Evolutionary conservation across 139 green algal genomes (phyloP).

Genomic region (Chlorella sp.): DNA sequence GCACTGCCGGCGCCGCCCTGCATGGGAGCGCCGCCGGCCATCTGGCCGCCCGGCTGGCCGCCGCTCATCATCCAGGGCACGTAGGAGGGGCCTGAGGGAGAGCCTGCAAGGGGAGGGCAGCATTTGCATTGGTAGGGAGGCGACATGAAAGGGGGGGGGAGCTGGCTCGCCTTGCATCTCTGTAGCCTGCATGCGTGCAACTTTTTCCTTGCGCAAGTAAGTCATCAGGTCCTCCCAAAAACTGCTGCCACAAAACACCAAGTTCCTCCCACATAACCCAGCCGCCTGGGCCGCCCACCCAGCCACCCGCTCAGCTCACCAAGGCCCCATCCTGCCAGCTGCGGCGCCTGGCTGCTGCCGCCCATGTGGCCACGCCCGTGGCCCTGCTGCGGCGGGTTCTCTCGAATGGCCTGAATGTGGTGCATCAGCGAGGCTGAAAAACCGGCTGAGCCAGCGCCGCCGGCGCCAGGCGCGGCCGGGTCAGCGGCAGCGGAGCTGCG

Average conservation of each 20-base stretch:
- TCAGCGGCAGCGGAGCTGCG: not conserved
- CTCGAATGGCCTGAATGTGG: slow-evolving; percentile 29
- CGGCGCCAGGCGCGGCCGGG: not conserved
- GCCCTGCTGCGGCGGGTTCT: slow-evolving; percentile 28
- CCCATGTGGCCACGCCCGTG: too few species aligned
- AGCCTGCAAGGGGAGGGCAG: too few species aligned
- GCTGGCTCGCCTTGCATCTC: too few species aligned
- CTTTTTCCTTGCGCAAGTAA: too few species aligned
- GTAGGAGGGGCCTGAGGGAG: not conserved
- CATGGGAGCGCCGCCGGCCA: not conserved
- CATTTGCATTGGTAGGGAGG: too few species aligned
- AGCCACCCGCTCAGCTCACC: slow-evolving; percentile 12
- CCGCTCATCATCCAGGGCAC: slow-evolving; percentile 10
- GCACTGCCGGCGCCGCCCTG: not conserved
- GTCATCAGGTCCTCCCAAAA: too few species aligned
- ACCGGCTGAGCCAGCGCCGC: not conserved
- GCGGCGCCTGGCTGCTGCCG: slow-evolving; percentile 9
- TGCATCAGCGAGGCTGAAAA: slow-evolving; percentile 33
- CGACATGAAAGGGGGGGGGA: too few species aligned
- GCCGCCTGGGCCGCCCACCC: not conserved
- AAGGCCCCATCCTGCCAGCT: slow-evolving; percentile 30
- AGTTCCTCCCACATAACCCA: too few species aligned
- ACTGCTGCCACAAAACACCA: too few species aligned
- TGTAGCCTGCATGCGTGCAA: too few species aligned
- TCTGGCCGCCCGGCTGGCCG: not conserved